Conservation (phyloP, 2,329 filamentous ascomycete species). For the Exophiala alcalophila region DNA sequence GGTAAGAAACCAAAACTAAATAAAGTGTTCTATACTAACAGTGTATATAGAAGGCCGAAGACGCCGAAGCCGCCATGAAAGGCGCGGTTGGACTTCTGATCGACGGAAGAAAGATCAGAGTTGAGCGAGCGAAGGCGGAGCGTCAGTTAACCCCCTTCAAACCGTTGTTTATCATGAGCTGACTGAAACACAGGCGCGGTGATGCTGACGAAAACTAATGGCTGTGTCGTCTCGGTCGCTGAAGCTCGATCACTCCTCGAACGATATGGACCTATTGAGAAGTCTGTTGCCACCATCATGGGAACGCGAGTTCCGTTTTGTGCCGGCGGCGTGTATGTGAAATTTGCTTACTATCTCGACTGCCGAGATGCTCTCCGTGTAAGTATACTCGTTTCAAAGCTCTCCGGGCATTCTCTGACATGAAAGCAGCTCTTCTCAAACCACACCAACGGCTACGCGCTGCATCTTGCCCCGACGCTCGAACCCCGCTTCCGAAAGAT, state of each 20-base stretch:
- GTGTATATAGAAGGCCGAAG: constrained; percentile 30
- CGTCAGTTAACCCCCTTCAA: constrained; percentile 22
- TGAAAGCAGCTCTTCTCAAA: constrained; percentile 19
- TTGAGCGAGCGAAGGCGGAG: constrained; percentile 28
- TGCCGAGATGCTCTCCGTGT: constrained; percentile 29
- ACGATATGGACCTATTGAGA: constrained; percentile 26
- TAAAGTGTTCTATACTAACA: constrained; percentile 10
- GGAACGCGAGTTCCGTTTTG: constrained; percentile 6
- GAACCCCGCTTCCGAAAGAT: constrained; percentile 18
- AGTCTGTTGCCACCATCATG: constrained; percentile 14
- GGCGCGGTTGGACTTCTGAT: constrained; percentile 18
- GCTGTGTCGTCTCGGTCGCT: constrained; percentile 17
- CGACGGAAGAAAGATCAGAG: constrained; percentile 28
- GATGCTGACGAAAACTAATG: constrained; percentile 24
- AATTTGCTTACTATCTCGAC: constrained; percentile 31
- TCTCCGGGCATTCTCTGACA: neutral
- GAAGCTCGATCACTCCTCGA: constrained; percentile 25
- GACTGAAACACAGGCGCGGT: constrained; percentile 22
- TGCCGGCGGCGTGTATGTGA: constrained; percentile 23
- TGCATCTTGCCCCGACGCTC: constrained; percentile 20
- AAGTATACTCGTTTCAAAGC: constrained; percentile 1
- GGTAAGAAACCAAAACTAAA: constrained; percentile 26
- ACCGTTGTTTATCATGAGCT: constrained; percentile 2
- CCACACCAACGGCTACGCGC: constrained; percentile 13
- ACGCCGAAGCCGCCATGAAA: constrained; percentile 32